These are phyloP conservation scores for Pseudocercospora pini-densiflorae DNA, from an alignment of 2,329 filamentous ascomycete species.

Conservation along the genomic window DNA sequence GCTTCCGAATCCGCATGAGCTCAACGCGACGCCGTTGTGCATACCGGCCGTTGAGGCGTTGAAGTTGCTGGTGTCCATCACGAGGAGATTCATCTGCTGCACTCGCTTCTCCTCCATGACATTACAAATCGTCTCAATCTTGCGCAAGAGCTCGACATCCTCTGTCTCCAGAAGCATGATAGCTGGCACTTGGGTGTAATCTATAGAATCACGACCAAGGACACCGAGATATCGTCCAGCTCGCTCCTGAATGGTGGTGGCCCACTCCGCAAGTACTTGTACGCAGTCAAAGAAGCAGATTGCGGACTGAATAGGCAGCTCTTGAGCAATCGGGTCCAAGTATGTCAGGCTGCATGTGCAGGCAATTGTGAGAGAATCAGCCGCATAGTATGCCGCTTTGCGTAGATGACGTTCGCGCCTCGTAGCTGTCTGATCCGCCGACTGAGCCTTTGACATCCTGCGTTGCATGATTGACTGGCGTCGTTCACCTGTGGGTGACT, in stretches of 20 bases:
- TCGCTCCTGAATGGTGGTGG: constrained; percentile 88
- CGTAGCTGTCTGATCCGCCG: constrained; percentile 42
- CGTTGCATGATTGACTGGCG: constrained; percentile 37
- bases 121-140: constrained; percentile 77
- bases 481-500: constrained; percentile 15
- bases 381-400: constrained; percentile 94
- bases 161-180: constrained; percentile 93
- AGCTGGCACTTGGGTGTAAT: constrained; percentile 78
- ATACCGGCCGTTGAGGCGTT: constrained; percentile 53
- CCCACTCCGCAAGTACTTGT: constrained; percentile 93
- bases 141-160: constrained; percentile 81
- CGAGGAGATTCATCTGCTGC: constrained; percentile 58
- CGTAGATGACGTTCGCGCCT: constrained; percentile 84
- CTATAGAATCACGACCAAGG: constrained; percentile 79
- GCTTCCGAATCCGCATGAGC: constrained; percentile 73
- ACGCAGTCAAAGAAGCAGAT: constrained; percentile 94
- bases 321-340: constrained; percentile 79
- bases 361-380: constrained; percentile 86
- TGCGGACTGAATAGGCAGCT: constrained; percentile 86
- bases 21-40: constrained; percentile 50
- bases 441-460: constrained; percentile 27
- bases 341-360: constrained; percentile 85
- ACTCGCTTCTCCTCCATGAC: constrained; percentile 78
- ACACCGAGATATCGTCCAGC: constrained; percentile 89
- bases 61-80: constrained; percentile 48